These are phyloP conservation scores for Cladosporium colombiae DNA, from an alignment of 2,329 filamentous ascomycete genomes.

Conservation along the genomic window DNA sequence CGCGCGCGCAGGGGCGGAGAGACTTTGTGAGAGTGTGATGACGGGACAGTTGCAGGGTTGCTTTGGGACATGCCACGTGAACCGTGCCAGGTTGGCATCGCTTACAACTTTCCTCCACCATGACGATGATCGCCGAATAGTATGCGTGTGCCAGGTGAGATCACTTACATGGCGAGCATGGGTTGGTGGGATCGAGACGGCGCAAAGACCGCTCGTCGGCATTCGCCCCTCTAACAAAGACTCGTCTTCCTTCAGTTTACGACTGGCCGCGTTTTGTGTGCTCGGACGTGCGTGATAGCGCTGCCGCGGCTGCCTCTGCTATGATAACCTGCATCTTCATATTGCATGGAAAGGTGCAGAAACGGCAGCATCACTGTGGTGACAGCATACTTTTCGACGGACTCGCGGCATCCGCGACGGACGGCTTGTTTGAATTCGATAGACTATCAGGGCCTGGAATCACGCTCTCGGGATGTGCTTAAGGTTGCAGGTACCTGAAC, in stretches of 20 bases:
- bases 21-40: constrained; percentile 6
- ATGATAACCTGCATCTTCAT: neutral
- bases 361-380: neutral
- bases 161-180: neutral
- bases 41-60: constrained; percentile 18
- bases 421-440: neutral
- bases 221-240: neutral
- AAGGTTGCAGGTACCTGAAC: neutral
- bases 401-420: neutral
- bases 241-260: neutral
- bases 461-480: neutral
- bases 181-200: neutral
- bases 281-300: neutral
- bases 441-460: neutral
- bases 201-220: neutral
- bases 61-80: constrained; percentile 5
- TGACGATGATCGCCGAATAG: constrained; percentile 5
- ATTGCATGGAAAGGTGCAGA: neutral
- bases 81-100: constrained; percentile 17
- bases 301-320: neutral
- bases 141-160: neutral
- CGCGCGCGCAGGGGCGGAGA: neutral
- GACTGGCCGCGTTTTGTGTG: neutral
- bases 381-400: neutral
- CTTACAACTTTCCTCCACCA: constrained; percentile 12